Evolutionary conservation across 768 basidiomycete species (phyloP), one percentile per base, ranked within the genome.

Genomic region (Gymnopilus dilepis): DNA sequence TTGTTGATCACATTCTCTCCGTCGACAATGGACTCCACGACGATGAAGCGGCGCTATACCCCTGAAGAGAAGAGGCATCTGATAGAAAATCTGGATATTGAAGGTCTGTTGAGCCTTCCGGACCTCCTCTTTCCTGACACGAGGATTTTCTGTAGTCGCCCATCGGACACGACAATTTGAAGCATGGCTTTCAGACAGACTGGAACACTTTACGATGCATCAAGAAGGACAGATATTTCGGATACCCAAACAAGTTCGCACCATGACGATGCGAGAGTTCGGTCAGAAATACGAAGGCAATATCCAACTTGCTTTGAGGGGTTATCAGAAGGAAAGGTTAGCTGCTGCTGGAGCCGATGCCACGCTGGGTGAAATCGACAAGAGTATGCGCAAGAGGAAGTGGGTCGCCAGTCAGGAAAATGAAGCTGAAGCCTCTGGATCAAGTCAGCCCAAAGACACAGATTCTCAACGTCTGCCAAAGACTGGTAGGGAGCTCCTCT

Each of bases 211-310:
- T 70, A 84, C 81, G 2, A 81, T 88, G 24, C 89, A 90, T 67
- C 89, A 91, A 69, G 90, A 93, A 69, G 86, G 86, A 0, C 87
- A 87, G 59, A 84, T 93, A 2, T 84, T 83, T 17, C 85, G 88
- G 53, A 90, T 93, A 31, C 92, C 91, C 0, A 90, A 86, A 67
- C 84, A 87, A 64, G 87, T 94, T 34, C 84, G 90, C 33, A 76
- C 76, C 28, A 86, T 93, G 73, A 84, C 86, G 13, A 86, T 94
- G 83, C 84, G 84, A 64, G 91, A 92, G 43, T 92, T 94, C 72
- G 88, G 86, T 17, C 84, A 86, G 61, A 91, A 89, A 70, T 93
- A 92, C 74, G 80, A 88, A 55, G 92, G 90, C 2, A 87, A 92
- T 67, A 77, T 91, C 24, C 89, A 91, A 69, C 84, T 84, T 8